A percentile compares a stretch with the other conserved stretches of the same genome.
Evolutionary conservation across 1,284 basidiomycete genomes (phyloP).

Genomic region (Calocybe gambosa): DNA sequence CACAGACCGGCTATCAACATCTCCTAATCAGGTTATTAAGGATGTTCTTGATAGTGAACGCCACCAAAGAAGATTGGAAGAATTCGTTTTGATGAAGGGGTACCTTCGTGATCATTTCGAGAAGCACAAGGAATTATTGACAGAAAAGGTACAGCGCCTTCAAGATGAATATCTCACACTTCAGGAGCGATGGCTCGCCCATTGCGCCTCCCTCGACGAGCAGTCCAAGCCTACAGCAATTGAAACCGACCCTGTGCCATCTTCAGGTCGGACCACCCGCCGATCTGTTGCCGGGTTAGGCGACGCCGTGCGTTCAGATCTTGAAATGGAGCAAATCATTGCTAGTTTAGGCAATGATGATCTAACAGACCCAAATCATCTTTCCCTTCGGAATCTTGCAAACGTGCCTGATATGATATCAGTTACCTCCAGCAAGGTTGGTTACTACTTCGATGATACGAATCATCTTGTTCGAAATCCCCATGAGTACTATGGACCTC

Average conservation of each 20-base stretch:
- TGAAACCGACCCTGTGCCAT: slow-evolving; percentile 44
- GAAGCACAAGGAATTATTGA: slow-evolving; percentile 42
- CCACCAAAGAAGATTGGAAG: slow-evolving; percentile 28
- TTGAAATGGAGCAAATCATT: slow-evolving; percentile 97
- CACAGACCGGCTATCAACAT: slow-evolving; percentile 26
- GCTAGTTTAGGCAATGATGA: slow-evolving; percentile 90
- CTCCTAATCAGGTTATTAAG: slow-evolving; percentile 38
- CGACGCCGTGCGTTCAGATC: slow-evolving; percentile 89
- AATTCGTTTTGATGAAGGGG: slow-evolving; percentile 36
- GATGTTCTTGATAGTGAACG: slow-evolving; percentile 38
- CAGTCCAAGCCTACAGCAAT: slow-evolving; percentile 32
- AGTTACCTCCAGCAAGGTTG: slow-evolving; percentile 54
- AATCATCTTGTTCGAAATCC: slow-evolving; percentile 82
- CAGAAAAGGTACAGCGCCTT: slow-evolving; percentile 52
- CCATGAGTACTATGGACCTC: slow-evolving; percentile 68
- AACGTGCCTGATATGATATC: slow-evolving; percentile 89
- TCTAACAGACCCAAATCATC: slow-evolving; percentile 83
- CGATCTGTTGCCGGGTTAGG: slow-evolving; percentile 68
- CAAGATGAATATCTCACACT: slow-evolving; percentile 62
- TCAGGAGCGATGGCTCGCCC: slow-evolving; percentile 66
- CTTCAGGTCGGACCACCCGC: slow-evolving; percentile 62
- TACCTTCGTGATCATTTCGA: slow-evolving; percentile 50
- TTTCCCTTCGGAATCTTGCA: slow-evolving; percentile 86
- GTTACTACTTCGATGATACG: slow-evolving; percentile 76
- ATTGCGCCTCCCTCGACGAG: slow-evolving; percentile 63